A percentile compares a stretch with the other conserved stretches of the same genome.
These are phyloP conservation scores for Pichia manshurica DNA, from an alignment of 805 yeast species.

Conservation along the genomic window DNA sequence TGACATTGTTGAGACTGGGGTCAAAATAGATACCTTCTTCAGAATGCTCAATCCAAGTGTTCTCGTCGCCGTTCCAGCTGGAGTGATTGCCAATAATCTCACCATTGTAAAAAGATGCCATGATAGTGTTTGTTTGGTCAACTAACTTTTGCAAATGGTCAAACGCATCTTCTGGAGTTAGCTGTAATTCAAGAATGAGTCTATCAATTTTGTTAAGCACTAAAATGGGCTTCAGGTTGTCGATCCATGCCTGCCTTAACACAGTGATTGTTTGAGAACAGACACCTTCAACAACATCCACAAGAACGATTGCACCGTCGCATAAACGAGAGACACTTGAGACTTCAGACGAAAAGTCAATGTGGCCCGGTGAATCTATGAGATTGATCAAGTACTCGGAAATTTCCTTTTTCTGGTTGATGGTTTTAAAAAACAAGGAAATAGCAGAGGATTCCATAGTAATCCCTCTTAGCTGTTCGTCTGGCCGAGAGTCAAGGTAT, in stretches of 20 bases:
- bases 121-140: conserved; percentile 91
- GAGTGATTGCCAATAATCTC: conserved; percentile 87
- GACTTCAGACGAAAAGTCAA: conserved; percentile 94
- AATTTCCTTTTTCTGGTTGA: conserved; percentile 34
- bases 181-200: conserved; percentile 70
- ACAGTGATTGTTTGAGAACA: conserved; percentile 97
- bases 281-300: conserved; percentile 97
- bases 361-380: conserved; percentile 99
- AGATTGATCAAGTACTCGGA: conserved; percentile 82
- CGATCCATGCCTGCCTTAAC: conserved; percentile 92
- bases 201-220: conserved; percentile 92
- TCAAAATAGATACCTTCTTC: conserved; percentile 82
- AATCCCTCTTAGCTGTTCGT: conserved; percentile 92
- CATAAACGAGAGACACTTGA: conserved; percentile 93
- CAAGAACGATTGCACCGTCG: conserved; percentile 93
- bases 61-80: conserved; percentile 43
- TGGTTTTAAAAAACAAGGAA: conserved; percentile 78
- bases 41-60: conserved; percentile 63
- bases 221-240: conserved; percentile 77
- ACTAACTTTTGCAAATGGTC: conserved; percentile 68
- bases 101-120: conserved; percentile 90
- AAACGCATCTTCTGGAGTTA: conserved; percentile 82
- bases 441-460: conserved; percentile 98
- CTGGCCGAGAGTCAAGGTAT: conserved; percentile 88
- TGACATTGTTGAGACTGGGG: conserved; percentile 83